These are phyloP conservation scores for Schoenoplectus tabernaemontani DNA, from an alignment of 202 grass and related monocot species.

Conservation along the genomic window DNA sequence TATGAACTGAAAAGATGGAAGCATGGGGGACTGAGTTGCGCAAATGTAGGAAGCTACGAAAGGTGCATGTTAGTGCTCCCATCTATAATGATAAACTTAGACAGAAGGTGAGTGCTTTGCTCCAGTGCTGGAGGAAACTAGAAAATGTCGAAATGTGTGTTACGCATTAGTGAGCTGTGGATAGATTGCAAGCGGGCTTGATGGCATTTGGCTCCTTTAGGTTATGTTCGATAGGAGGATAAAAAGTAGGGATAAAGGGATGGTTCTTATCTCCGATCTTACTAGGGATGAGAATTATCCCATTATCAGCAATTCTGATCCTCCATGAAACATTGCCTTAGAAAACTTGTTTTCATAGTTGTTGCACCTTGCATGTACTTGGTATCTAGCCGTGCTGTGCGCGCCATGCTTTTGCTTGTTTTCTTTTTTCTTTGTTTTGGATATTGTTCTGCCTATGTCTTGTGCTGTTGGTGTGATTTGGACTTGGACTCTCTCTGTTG, in stretches of 20 bases:
- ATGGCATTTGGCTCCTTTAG: not conserved
- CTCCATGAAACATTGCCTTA: not conserved
- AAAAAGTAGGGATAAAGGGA: not conserved
- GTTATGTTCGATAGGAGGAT: not conserved
- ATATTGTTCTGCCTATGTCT: not conserved
- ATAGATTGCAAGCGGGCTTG: not conserved
- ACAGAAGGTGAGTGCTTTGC: not conserved
- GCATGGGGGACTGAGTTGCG: not conserved
- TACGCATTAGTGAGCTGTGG: not conserved
- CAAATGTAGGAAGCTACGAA: not conserved
- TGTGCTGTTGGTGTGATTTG: not conserved
- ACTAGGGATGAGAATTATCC: not conserved
- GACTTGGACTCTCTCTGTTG: not conserved
- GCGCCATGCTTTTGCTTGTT: not conserved
- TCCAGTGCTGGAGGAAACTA: not conserved
- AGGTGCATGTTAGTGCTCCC: not conserved
- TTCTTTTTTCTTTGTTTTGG: not conserved
- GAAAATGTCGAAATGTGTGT: not conserved
- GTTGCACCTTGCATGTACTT: not conserved
- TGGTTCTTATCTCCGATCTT: not conserved
- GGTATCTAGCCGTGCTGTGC: not conserved
- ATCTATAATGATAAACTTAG: not conserved
- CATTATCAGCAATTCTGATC: not conserved
- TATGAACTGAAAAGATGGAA: not conserved
- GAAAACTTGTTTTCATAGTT: not conserved